These are phyloP conservation scores for Leptographium flavum DNA, from an alignment of 2,329 filamentous ascomycete species.

Conservation along the genomic window DNA sequence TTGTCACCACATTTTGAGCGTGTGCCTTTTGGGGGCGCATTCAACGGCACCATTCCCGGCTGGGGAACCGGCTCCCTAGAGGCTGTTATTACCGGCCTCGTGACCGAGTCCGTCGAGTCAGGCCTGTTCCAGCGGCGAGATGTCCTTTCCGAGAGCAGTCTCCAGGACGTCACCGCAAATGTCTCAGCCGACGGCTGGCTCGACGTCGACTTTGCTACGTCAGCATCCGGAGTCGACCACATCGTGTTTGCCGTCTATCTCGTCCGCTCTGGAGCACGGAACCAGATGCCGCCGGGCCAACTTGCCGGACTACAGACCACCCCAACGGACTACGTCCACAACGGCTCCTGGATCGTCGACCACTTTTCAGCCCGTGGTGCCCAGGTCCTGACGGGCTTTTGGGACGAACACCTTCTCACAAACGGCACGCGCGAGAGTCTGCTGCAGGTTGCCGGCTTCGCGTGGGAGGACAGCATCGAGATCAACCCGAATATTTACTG, in stretches of 20 bases:
- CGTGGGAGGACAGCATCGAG: constrained; percentile 22
- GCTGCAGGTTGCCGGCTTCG: constrained; percentile 19
- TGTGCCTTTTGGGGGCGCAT: constrained; percentile 16
- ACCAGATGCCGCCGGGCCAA: constrained; percentile 1
- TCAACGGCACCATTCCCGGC: constrained; percentile 20
- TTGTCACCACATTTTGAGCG: constrained; percentile 16
- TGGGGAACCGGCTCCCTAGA: constrained; percentile 16
- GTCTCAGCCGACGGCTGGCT: constrained; percentile 1
- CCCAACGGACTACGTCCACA: constrained; percentile 6
- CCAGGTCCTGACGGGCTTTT: constrained; percentile 20
- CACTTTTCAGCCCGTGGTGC: constrained; percentile 25
- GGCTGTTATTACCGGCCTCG: constrained; percentile 13
- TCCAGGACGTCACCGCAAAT: constrained; percentile 3
- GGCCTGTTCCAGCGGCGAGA: neutral
- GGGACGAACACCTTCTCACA: constrained; percentile 22
- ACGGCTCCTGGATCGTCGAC: constrained; percentile 14
- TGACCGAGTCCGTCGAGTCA: neutral
- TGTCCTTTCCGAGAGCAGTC: constrained; percentile 6
- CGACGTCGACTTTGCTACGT: neutral
- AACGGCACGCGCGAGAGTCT: constrained; percentile 18
- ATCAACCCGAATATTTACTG: constrained; percentile 20
- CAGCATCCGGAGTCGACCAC: neutral
- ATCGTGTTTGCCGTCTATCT: constrained; percentile 5
- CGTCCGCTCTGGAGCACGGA: constrained; percentile 10
- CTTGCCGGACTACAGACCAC: constrained; percentile 2